Evolutionary conservation across 257 asterid species (phyloP).

Genomic region (Paraleonurus japonicus): DNA sequence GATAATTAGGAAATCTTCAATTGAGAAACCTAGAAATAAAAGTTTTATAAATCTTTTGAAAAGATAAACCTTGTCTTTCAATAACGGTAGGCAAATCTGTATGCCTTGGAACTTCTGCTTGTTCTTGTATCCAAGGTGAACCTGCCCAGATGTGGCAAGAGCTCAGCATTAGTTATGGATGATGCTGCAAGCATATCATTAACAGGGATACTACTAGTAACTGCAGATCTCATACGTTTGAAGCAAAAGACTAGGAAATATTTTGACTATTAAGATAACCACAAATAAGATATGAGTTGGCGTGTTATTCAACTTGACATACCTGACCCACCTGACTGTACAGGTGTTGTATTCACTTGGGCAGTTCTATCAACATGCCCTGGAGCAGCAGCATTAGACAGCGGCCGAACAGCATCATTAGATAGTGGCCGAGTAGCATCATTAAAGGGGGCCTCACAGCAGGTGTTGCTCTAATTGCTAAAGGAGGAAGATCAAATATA

Average conservation of each 20-base stretch:
- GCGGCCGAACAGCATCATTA: slow-evolving; percentile 11
- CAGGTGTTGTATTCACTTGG: slow-evolving; percentile 27
- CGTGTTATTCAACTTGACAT: slow-evolving; percentile 19
- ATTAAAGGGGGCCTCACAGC: slow-evolving; percentile 74
- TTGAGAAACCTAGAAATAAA: not conserved
- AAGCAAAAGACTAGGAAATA: slow-evolving; percentile 18
- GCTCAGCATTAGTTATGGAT: slow-evolving; percentile 30
- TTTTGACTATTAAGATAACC: slow-evolving; percentile 6
- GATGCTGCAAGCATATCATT: slow-evolving; percentile 34
- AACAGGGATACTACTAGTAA: slow-evolving; percentile 28
- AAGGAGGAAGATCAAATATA: slow-evolving; percentile 45
- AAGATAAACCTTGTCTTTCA: slow-evolving; percentile 34
- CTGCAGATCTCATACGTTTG: slow-evolving; percentile 28
- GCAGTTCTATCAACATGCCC: slow-evolving; percentile 35
- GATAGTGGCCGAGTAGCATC: not conserved
- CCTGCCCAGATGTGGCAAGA: slow-evolving; percentile 33
- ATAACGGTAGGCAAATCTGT: slow-evolving; percentile 27
- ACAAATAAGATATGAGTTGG: slow-evolving; percentile 5
- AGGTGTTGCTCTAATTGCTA: slow-evolving; percentile 63
- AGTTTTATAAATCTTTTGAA: not conserved
- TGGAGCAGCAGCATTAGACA: slow-evolving; percentile 28
- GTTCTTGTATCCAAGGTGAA: slow-evolving; percentile 22
- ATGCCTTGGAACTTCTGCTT: slow-evolving; percentile 26
- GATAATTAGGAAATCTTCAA: slow-evolving; percentile 18
- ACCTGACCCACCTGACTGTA: slow-evolving; percentile 52